These are phyloP conservation scores for Zygotorulaspora florentina DNA, from an alignment of 805 yeast genomes.

Conservation along the genomic window DNA sequence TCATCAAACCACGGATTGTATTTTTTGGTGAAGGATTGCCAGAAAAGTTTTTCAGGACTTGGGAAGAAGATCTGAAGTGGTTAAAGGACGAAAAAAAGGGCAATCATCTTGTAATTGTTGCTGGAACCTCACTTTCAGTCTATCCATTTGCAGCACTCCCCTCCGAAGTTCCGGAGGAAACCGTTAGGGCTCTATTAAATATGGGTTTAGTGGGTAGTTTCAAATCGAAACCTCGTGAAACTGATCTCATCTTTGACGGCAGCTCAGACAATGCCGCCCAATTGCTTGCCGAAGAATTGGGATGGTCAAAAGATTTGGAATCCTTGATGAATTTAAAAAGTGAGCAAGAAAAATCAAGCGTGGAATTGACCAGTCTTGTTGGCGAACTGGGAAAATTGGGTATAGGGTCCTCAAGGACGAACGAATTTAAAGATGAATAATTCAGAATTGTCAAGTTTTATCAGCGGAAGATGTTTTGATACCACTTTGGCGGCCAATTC, in stretches of 20 bases:
- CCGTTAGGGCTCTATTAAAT: slow-evolving; percentile 65
- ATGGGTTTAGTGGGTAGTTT: slow-evolving; percentile 77
- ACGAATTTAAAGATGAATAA: slow-evolving; percentile 9
- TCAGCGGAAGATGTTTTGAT: slow-evolving; percentile 13
- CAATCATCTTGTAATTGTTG: slow-evolving; percentile 73
- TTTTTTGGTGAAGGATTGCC: slow-evolving; percentile 93
- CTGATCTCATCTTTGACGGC: slow-evolving; percentile 58
- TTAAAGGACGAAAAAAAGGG: slow-evolving; percentile 41
- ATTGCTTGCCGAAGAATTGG: slow-evolving; percentile 48
- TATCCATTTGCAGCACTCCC: slow-evolving; percentile 89
- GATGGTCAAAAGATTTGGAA: slow-evolving; percentile 60
- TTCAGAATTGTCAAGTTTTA: slow-evolving; percentile 17
- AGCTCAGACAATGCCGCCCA: slow-evolving; percentile 66
- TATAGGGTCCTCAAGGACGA: slow-evolving; percentile 4
- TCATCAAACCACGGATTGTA: slow-evolving; percentile 89
- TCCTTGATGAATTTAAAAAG: slow-evolving; percentile 32
- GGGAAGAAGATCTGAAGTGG: slow-evolving; percentile 51
- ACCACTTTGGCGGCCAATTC: slow-evolving; percentile 11
- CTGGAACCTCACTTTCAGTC: slow-evolving; percentile 89
- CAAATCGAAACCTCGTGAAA: slow-evolving; percentile 44
- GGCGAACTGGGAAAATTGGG: slow-evolving; percentile 17
- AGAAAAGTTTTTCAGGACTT: slow-evolving; percentile 53
- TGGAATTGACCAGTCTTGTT: slow-evolving; percentile 9
- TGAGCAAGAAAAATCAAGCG: slow-evolving; percentile 6
- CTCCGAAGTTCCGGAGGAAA: slow-evolving; percentile 46